These are phyloP conservation scores for Orbilia blumenaviensis DNA, from an alignment of 2,329 filamentous ascomycete species.

Conservation along the genomic window DNA sequence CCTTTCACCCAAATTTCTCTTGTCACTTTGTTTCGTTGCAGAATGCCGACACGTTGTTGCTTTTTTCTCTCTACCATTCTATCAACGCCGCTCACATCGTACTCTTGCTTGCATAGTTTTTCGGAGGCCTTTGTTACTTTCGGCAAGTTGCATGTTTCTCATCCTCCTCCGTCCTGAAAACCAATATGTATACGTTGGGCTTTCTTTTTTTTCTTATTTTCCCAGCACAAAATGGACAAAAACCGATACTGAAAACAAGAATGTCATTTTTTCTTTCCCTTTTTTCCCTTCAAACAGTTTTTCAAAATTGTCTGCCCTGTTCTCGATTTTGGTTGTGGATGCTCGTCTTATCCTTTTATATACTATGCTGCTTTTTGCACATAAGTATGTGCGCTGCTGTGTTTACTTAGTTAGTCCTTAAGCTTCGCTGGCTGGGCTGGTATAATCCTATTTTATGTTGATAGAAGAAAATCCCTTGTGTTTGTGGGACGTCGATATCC, in stretches of 20 bases:
- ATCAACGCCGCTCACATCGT: slow-evolving; percentile 20
- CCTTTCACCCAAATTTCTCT: background rate
- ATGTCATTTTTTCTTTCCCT: background rate
- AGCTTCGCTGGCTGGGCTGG: slow-evolving; percentile 8
- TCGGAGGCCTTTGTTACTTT: slow-evolving; percentile 43
- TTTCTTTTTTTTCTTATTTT: background rate
- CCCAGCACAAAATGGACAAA: slow-evolving; percentile 3
- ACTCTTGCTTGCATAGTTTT: slow-evolving; percentile 44
- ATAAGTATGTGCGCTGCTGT: background rate
- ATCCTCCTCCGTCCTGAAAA: background rate
- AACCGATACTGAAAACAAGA: background rate
- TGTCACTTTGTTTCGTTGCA: slow-evolving; percentile 2
- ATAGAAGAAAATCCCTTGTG: background rate
- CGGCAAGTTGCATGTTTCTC: slow-evolving; percentile 13
- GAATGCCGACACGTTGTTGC: slow-evolving; percentile 15
- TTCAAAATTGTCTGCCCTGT: background rate
- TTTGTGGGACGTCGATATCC: background rate
- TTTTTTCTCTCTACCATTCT: background rate
- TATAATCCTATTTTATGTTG: slow-evolving; percentile 7
- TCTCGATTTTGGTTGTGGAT: background rate
- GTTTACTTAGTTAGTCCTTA: slow-evolving; percentile 5
- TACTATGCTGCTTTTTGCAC: background rate
- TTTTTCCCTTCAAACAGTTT: background rate
- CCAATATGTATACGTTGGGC: background rate
- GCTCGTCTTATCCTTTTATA: background rate